Conservation (phyloP, 371 early-diverging fungal species). For the Capillidium rhysosporum region DNA sequence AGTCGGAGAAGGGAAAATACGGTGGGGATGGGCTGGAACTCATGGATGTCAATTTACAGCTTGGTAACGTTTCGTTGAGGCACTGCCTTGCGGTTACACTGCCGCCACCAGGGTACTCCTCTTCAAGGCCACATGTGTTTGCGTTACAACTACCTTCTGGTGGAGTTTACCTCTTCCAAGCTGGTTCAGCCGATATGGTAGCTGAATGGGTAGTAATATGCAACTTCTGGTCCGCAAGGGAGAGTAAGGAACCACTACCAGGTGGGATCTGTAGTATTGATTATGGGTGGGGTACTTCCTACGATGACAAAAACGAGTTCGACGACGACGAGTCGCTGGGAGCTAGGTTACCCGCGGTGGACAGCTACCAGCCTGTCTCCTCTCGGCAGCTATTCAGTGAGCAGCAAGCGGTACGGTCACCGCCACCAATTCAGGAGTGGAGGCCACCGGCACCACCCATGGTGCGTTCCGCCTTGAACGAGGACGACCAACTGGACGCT, state of each 20-base stretch:
- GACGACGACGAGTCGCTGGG: conserved; percentile 11
- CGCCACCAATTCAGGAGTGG: conserved; percentile 7
- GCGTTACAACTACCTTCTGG: conserved; percentile 60
- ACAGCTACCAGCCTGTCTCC: conserved; percentile 4
- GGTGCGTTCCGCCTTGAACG: conserved; percentile 8
- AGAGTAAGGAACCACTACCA: conserved; percentile 62
- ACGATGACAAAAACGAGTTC: conserved; percentile 12
- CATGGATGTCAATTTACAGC: conserved; percentile 14
- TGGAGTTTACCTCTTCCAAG: conserved; percentile 63
- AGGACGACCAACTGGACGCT: conserved; percentile 19
- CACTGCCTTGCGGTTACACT: conserved; percentile 58
- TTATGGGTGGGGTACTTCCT: conserved; percentile 68
- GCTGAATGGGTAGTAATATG: conserved; percentile 63
- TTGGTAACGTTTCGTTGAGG: conserved; percentile 39
- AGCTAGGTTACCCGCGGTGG: conserved; percentile 9
- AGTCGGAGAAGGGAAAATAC: conserved; percentile 27
- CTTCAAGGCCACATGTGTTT: conserved; percentile 55
- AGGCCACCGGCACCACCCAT: conserved; percentile 8
- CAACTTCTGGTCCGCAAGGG: conserved; percentile 82
- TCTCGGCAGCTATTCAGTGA: neutral
- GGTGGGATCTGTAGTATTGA: conserved; percentile 71
- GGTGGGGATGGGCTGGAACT: conserved; percentile 12
- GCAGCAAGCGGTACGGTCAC: conserved; percentile 9
- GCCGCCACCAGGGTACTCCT: conserved; percentile 68
- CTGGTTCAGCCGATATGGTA: conserved; percentile 34